phyloP scores from a whole-genome alignment of 306 rosid species.

The Dryas octopetala region DNA sequence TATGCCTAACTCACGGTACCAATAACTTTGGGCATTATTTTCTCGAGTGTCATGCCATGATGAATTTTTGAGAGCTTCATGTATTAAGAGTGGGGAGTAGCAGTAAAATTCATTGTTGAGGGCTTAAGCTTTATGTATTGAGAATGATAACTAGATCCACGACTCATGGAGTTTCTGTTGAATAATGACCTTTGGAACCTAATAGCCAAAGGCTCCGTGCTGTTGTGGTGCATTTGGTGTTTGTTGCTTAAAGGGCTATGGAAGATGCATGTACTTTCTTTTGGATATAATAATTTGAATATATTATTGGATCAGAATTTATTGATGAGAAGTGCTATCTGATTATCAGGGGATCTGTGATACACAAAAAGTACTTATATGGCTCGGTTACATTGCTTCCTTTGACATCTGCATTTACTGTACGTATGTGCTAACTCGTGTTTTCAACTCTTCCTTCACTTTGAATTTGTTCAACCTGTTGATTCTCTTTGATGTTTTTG shows the following conservation, averaged over 20 bases:
- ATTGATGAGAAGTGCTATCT: slow-evolving; percentile 25
- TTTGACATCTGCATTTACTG: slow-evolving; percentile 63
- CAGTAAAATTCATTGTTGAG: not conserved
- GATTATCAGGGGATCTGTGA: slow-evolving; percentile 65
- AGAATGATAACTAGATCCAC: not conserved
- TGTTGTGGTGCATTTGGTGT: slow-evolving; percentile 8
- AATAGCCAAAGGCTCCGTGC: not conserved
- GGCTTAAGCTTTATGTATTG: slow-evolving; percentile 2
- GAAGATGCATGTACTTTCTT: not conserved
- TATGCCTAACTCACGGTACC: not conserved
- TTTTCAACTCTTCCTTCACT: slow-evolving; percentile 5
- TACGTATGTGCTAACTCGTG: slow-evolving; percentile 49
- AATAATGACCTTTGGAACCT: not conserved
- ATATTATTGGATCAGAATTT: not conserved
- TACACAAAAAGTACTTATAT: slow-evolving; percentile 77
- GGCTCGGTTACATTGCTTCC: slow-evolving; percentile 76
- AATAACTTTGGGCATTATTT: not conserved
- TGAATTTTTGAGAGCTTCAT: not conserved
- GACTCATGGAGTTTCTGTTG: not conserved
- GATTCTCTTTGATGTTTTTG: slow-evolving; percentile 12
- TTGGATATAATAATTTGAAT: not conserved
- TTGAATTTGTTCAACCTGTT: not conserved
- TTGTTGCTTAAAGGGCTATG: slow-evolving; percentile 4
- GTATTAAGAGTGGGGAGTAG: not conserved
- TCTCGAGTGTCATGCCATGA: not conserved